These are phyloP conservation scores for Eucommia ulmoides DNA, from an alignment of 257 asterid genomes.

Conservation along the genomic window DNA sequence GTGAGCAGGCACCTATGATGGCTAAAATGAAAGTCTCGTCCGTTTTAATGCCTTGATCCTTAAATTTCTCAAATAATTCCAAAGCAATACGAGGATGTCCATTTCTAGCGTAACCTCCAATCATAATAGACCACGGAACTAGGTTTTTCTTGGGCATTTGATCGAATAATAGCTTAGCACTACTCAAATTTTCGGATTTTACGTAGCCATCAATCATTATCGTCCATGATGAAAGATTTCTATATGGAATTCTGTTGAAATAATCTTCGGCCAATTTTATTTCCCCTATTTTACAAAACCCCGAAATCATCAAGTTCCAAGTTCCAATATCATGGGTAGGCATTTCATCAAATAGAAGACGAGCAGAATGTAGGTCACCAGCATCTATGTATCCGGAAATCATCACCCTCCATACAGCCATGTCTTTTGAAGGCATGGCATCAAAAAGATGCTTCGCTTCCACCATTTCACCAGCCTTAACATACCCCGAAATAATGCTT, in stretches of 20 bases:
- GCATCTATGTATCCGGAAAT: constrained; percentile 34
- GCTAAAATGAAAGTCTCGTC: constrained; percentile 59
- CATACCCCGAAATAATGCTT: constrained; percentile 46
- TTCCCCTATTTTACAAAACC: constrained; percentile 7
- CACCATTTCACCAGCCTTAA: constrained; percentile 26
- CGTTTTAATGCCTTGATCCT: constrained; percentile 26
- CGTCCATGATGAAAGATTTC: constrained; percentile 41
- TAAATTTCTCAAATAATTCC: constrained; percentile 36
- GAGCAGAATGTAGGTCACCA: constrained; percentile 44
- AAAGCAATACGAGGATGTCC: constrained; percentile 50
- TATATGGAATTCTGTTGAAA: constrained; percentile 10
- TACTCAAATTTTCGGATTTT: constrained; percentile 51
- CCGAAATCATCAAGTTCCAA: constrained; percentile 9
- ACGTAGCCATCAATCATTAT: constrained; percentile 58
- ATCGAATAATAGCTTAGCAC: constrained; percentile 54
- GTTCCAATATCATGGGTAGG: constrained; percentile 11
- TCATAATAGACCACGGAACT: constrained; percentile 58
- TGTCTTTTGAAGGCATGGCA: constrained; percentile 49
- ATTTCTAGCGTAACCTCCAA: constrained; percentile 60
- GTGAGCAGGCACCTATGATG: constrained; percentile 72
- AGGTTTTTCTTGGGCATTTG: constrained; percentile 34
- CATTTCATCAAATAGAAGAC: constrained; percentile 43
- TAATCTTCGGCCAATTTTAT: constrained; percentile 3
- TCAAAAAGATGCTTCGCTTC: constrained; percentile 39
- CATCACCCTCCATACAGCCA: constrained; percentile 58